Conservation (phyloP, 306 rosid genomes). For the Trifolium subterraneum region DNA sequence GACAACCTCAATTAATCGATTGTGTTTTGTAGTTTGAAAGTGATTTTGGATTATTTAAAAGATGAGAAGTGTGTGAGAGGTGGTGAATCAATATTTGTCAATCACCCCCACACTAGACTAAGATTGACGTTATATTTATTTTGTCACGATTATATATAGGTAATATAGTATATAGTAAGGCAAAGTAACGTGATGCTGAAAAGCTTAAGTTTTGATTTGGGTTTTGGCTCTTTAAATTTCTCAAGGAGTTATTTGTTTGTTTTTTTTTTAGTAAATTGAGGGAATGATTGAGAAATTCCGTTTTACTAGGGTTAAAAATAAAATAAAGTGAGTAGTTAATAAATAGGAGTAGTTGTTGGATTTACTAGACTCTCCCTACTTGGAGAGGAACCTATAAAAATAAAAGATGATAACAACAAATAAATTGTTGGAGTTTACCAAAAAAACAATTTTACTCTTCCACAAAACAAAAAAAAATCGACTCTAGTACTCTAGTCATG, state of each 20-base stretch:
- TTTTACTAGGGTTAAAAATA: background rate
- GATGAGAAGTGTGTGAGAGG: slow-evolving; percentile 25
- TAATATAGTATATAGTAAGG: background rate
- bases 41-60: slow-evolving; percentile 3
- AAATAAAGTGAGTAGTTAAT: background rate
- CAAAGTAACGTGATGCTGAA: background rate
- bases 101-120: background rate
- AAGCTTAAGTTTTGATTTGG: background rate
- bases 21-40: slow-evolving; percentile 11
- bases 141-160: background rate
- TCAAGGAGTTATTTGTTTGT: background rate
- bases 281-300: background rate
- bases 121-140: background rate
- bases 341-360: background rate
- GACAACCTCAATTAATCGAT: background rate
- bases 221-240: slow-evolving; percentile 10
- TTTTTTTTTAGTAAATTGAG: background rate
- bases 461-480: no score
- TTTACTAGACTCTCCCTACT: no score
- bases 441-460: no score
- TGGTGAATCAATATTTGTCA: background rate
- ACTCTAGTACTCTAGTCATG: no score
- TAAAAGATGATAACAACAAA: no score
- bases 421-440: no score
- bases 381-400: no score